phyloP scores from a whole-genome alignment of 2,329 filamentous ascomycete genomes.

The Chaetoscypha palmicola region DNA sequence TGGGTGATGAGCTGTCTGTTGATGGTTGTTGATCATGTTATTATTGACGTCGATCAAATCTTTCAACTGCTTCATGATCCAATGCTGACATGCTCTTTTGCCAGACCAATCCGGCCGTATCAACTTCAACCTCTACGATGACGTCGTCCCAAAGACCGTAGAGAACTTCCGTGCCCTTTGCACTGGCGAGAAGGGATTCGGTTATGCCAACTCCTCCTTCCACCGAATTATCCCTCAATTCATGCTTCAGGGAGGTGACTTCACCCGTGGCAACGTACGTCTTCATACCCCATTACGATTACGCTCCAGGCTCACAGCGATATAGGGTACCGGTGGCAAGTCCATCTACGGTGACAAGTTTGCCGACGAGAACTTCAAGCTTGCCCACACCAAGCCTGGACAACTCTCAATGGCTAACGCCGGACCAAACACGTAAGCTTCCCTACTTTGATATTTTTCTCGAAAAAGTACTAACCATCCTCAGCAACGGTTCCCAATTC shows the following conservation, averaged over 20 bases:
- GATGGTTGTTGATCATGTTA: not conserved
- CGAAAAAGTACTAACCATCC: constrained; percentile 54
- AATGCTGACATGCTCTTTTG: constrained; percentile 22
- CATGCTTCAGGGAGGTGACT: constrained; percentile 96
- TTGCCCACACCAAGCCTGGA: constrained; percentile 67
- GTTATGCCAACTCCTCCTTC: constrained; percentile 78
- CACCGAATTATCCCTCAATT: constrained; percentile 89
- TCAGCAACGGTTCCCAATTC: constrained; percentile 95
- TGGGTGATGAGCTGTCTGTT: not conserved
- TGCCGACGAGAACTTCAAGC: constrained; percentile 81
- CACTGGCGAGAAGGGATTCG: constrained; percentile 74
- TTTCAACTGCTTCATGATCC: constrained; percentile 14
- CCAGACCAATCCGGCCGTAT: constrained; percentile 67
- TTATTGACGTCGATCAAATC: constrained; percentile 11
- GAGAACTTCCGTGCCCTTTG: constrained; percentile 95
- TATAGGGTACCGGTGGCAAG: constrained; percentile 74
- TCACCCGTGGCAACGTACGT: constrained; percentile 83
- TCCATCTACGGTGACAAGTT: constrained; percentile 97
- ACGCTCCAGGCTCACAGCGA: constrained; percentile 50
- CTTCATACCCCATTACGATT: constrained; percentile 2
- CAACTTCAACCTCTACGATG: constrained; percentile 73
- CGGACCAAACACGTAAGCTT: constrained; percentile 77
- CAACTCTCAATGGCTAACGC: constrained; percentile 94
- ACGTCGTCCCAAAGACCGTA: constrained; percentile 84
- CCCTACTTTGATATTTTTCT: constrained; percentile 48